Evolutionary conservation across 257 asterid species (phyloP).

Genomic region (Solanum piurae): DNA sequence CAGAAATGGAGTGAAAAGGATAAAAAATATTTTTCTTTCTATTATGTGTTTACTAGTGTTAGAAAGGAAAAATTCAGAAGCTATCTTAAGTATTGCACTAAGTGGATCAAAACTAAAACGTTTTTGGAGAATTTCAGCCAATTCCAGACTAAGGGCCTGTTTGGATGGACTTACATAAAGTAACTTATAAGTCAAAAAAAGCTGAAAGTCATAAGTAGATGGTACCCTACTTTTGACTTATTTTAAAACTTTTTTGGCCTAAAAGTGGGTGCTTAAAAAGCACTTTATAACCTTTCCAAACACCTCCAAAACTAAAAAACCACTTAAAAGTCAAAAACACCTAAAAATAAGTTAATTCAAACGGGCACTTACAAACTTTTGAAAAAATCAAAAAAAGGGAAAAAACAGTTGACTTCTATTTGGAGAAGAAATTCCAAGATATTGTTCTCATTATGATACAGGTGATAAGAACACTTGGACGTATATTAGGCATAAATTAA

Average conservation of each 20-base stretch:
- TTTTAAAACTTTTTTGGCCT: not conserved
- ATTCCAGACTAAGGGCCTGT: not conserved
- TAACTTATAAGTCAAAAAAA: too few relatives aligned
- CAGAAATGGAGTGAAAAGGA: not conserved
- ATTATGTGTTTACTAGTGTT: not conserved
- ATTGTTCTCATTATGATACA: not conserved
- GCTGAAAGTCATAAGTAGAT: not conserved
- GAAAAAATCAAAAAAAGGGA: not conserved
- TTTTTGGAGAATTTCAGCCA: not conserved
- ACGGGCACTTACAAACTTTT: not conserved
- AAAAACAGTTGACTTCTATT: not conserved
- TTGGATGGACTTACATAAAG: not conserved
- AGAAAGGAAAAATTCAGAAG: not conserved
- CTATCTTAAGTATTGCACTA: not conserved
- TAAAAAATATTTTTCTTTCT: not conserved
- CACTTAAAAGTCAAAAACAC: not conserved
- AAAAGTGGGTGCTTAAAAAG: not conserved
- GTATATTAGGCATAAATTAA: not conserved
- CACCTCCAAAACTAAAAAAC: not conserved
- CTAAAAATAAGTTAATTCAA: not conserved
- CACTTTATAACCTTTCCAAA: not conserved
- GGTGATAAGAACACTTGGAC: not conserved
- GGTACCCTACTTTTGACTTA: not conserved
- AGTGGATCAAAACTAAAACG: not conserved
- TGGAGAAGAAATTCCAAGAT: not conserved